Evolutionary conservation across 2,329 filamentous ascomycete species (phyloP), one percentile per base, ranked within the genome.

Genomic region (Monosporascus ibericus): DNA sequence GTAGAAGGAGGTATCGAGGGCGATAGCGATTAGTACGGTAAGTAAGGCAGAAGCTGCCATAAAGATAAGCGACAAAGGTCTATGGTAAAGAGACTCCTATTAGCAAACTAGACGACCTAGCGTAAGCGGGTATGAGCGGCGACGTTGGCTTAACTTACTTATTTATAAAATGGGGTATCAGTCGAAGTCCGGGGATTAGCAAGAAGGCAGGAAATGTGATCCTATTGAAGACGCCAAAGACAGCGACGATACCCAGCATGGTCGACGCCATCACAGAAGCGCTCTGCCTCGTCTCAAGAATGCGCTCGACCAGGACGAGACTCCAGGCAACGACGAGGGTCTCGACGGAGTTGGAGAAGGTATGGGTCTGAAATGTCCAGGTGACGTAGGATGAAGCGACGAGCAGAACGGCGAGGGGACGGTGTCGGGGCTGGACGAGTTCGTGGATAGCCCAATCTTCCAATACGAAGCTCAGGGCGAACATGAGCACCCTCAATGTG

Each of bases 361-460:
- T 97, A 72, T 99, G 94, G 18, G 90, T 94, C 72, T 99, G 94
- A 73, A 92, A 96, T 44, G 92, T 96, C 92, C 94, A 99, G 47
- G 94, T 99, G 61, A 96, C 92, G 72, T 97, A 99, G 25, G 91
- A 96, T 27, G 92, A 97, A 46, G 92, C 91, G 55, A 96, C 88
- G 52, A 99, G 79, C 46, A 95, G 77, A 44, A 95, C 82, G 9
- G 91, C 90, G 51, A 87, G 76, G 61, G 82, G 82, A 57, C 90
- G 85, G 63, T 82, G 77, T 55, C 85, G 85, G 57, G 84, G 87
- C 56, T 85, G 84, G 51, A 96, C 85, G 58, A 97, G 78, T 70
- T 99, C 94, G 74, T 96, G 85, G 53, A 99, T 82, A 11, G 94
- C 94, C 92, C 94, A 97, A 74, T 99, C 94, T 72, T 96, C 91